Evolutionary conservation across 225 moss, liverwort and hornwort genomes (phyloP).

Genomic region (Asterella californica): DNA sequence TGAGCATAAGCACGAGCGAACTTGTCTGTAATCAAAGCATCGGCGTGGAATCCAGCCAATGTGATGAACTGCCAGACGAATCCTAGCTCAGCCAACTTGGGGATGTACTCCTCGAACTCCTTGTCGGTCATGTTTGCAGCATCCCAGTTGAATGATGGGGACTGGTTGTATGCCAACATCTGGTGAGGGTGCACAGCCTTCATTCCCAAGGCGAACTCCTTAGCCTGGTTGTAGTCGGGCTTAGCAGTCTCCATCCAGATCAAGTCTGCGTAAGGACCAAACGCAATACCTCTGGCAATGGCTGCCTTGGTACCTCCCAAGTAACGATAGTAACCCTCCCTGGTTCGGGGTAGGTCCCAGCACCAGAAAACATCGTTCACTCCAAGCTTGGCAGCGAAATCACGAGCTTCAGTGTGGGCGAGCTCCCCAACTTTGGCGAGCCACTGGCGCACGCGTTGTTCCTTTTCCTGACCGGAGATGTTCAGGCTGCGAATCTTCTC

Average conservation of each 20-base stretch:
- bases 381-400: constrained; percentile 45
- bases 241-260: constrained; percentile 87
- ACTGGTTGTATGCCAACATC: constrained; percentile 80
- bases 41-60: constrained; percentile 69
- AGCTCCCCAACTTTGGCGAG: constrained; percentile 6
- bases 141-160: constrained; percentile 88
- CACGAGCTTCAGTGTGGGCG: constrained; percentile 46
- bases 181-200: constrained; percentile 44
- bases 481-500: constrained; percentile 42
- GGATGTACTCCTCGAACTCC: constrained; percentile 79
- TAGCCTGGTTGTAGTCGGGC: constrained; percentile 56
- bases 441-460: constrained; percentile 30
- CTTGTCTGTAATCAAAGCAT: constrained; percentile 62
- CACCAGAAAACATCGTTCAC: constrained; percentile 54
- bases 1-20: constrained; percentile 69
- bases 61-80: constrained; percentile 90
- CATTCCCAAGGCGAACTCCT: constrained; percentile 53
- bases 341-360: constrained; percentile 69
- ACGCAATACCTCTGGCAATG: constrained; percentile 56
- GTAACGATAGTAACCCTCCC: constrained; percentile 66
- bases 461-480: constrained; percentile 24
- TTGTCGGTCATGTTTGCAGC: constrained; percentile 67
- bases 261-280: constrained; percentile 59
- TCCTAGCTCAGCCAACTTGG: constrained; percentile 58
- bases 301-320: constrained; percentile 60